phyloP scores from a whole-genome alignment of 2,329 filamentous ascomycete species.

The Emergomyces orientalis region DNA sequence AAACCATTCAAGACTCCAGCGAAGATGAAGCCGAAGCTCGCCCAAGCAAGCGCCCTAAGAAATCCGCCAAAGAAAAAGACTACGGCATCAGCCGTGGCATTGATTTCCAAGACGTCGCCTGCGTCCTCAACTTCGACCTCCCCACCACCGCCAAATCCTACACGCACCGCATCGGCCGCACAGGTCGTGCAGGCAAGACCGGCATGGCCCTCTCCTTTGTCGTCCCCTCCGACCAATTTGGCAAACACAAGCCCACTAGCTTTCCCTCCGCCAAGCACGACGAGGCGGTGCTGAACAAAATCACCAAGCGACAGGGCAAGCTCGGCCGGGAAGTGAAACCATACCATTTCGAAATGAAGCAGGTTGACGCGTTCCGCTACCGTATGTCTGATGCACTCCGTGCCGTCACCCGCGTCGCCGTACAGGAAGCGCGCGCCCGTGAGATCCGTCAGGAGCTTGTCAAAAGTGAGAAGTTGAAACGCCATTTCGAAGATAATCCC shows the following conservation, averaged over 20 bases:
- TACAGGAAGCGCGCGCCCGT: constrained; percentile 79
- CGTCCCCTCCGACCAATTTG: constrained; percentile 68
- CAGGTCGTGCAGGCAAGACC: constrained; percentile 78
- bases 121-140: constrained; percentile 94
- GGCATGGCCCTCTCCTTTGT: constrained; percentile 97
- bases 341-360: constrained; percentile 89
- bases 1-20: constrained; percentile 23
- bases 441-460: constrained; percentile 84
- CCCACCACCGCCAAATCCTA: constrained; percentile 83
- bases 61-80: constrained; percentile 65
- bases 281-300: constrained; percentile 72
- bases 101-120: constrained; percentile 91
- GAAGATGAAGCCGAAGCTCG: constrained; percentile 30
- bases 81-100: constrained; percentile 94
- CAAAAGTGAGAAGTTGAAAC: constrained; percentile 86
- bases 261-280: constrained; percentile 69
- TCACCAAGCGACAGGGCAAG: constrained; percentile 68
- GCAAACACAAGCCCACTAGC: constrained; percentile 81
- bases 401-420: constrained; percentile 77
- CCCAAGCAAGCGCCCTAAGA: constrained; percentile 54
- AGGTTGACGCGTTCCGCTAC: constrained; percentile 89
- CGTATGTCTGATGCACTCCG: constrained; percentile 86
- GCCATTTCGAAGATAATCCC: constrained; percentile 96
- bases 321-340: constrained; percentile 73
- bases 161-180: constrained; percentile 92